Conservation (phyloP, 805 yeast species). For the Metschnikowia matae region DNA sequence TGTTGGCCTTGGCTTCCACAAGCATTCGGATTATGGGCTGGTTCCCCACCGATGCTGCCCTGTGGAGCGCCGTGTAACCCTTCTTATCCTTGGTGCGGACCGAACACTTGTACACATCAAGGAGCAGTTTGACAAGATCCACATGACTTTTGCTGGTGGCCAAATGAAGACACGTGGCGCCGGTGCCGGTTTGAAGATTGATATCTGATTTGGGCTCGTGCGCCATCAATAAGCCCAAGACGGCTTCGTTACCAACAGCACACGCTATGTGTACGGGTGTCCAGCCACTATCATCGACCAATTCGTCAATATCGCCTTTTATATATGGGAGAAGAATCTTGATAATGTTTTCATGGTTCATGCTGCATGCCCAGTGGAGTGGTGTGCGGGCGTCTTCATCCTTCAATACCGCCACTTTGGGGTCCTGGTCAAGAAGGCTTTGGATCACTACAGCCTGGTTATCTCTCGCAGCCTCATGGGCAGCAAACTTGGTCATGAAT, state of each 20-base stretch:
- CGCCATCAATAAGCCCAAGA: slow-evolving; percentile 48
- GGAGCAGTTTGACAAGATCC: slow-evolving; percentile 48
- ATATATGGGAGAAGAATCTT: slow-evolving; percentile 27
- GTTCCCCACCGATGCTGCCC: slow-evolving; percentile 81
- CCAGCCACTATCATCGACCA: slow-evolving; percentile 78
- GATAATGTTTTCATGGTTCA: slow-evolving; percentile 52
- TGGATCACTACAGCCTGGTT: slow-evolving; percentile 51
- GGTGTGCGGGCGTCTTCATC: slow-evolving; percentile 81
- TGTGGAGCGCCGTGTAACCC: slow-evolving; percentile 65
- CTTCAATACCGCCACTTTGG: slow-evolving; percentile 41
- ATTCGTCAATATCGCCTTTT: slow-evolving; percentile 60
- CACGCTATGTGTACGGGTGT: slow-evolving; percentile 81
- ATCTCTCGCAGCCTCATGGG: slow-evolving; percentile 67
- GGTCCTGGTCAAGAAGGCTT: slow-evolving; percentile 46
- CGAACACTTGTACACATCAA: slow-evolving; percentile 58
- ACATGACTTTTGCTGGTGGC: slow-evolving; percentile 69
- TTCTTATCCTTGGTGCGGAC: slow-evolving; percentile 63
- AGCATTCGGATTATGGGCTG: slow-evolving; percentile 52
- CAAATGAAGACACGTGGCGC: slow-evolving; percentile 70
- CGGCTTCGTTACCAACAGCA: slow-evolving; percentile 60
- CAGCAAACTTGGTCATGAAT: slow-evolving; percentile 5
- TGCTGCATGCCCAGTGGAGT: slow-evolving; percentile 84
- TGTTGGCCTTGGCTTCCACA: slow-evolving; percentile 50
- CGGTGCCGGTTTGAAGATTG: slow-evolving; percentile 48
- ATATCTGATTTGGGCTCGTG: slow-evolving; percentile 54